Evolutionary conservation across 2,329 filamentous ascomycete species (phyloP).

Genomic region (Ceratocystis diversiconidia): DNA sequence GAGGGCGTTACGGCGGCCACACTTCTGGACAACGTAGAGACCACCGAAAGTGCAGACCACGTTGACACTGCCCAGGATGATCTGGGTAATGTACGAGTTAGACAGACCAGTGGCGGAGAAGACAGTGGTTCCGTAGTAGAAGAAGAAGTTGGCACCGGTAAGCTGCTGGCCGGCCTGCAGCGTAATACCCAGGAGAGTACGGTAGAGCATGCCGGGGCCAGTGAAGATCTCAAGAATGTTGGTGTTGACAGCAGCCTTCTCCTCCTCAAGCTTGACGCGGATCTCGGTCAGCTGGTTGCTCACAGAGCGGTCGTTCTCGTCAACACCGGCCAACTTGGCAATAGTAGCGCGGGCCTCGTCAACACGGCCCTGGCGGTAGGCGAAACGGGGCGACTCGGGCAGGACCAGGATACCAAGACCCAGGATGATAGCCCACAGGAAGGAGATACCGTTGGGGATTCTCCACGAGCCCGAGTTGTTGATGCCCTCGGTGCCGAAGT

Average conservation of each 20-base stretch:
- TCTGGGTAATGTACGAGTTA: constrained; percentile 53
- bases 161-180: constrained; percentile 55
- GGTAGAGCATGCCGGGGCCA: constrained; percentile 50
- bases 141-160: constrained; percentile 55
- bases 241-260: constrained; percentile 34
- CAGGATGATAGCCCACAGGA: constrained; percentile 40
- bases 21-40: constrained; percentile 50
- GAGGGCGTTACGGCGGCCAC: constrained; percentile 48
- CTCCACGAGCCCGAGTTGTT: constrained; percentile 42
- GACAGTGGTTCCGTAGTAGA: constrained; percentile 52
- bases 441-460: constrained; percentile 44
- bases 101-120: constrained; percentile 50
- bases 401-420: constrained; percentile 37
- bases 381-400: constrained; percentile 41
- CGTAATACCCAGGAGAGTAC: constrained; percentile 45
- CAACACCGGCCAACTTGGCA: constrained; percentile 32
- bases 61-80: constrained; percentile 55
- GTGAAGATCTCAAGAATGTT: constrained; percentile 49
- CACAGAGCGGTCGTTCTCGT: constrained; percentile 29
- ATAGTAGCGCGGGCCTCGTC: constrained; percentile 37
- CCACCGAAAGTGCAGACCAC: constrained; percentile 51
- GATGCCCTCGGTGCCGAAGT: constrained; percentile 43
- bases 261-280: constrained; percentile 35
- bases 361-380: constrained; percentile 32
- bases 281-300: constrained; percentile 39